Evolutionary conservation across 169 alveolate genomes (phyloP).

Genomic region (Plasmodium gonderi): DNA sequence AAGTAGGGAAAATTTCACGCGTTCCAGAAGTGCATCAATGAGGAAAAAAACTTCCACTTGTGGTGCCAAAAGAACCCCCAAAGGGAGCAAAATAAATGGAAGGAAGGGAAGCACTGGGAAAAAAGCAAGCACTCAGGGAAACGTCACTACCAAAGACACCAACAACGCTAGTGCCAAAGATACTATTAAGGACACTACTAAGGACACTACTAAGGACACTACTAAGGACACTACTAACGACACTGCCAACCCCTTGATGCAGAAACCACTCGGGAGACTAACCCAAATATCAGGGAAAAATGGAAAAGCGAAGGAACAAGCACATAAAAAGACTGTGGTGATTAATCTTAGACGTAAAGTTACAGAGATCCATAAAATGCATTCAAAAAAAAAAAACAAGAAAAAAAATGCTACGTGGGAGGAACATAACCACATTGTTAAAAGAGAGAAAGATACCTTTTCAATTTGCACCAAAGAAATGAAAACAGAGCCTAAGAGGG

Average conservation of each 20-base stretch:
- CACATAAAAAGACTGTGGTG: background rate
- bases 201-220: too few relatives aligned
- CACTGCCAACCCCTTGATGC: too few relatives aligned
- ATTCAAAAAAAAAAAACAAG: background rate
- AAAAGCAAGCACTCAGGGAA: background rate
- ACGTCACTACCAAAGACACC: background rate
- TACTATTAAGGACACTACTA: too few relatives aligned
- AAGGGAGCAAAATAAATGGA: background rate
- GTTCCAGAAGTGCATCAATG: background rate
- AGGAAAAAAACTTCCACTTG: too few relatives aligned
- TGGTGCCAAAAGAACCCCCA: too few relatives aligned
- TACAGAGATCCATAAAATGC: background rate
- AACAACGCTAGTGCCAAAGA: too few relatives aligned
- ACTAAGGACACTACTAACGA: too few relatives aligned
- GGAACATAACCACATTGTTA: background rate
- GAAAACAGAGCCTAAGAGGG: background rate
- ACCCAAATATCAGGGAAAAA: background rate
- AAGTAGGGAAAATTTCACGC: background rate
- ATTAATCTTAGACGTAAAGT: background rate
- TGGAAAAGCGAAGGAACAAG: background rate
- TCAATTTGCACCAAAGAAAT: background rate
- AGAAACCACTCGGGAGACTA: background rate
- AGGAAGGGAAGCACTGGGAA: background rate
- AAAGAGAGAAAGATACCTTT: background rate
- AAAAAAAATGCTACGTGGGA: background rate